Base-by-base conservation (phyloP, 176 grass and related monocot genomes). In the Triticum urartu region DNA sequence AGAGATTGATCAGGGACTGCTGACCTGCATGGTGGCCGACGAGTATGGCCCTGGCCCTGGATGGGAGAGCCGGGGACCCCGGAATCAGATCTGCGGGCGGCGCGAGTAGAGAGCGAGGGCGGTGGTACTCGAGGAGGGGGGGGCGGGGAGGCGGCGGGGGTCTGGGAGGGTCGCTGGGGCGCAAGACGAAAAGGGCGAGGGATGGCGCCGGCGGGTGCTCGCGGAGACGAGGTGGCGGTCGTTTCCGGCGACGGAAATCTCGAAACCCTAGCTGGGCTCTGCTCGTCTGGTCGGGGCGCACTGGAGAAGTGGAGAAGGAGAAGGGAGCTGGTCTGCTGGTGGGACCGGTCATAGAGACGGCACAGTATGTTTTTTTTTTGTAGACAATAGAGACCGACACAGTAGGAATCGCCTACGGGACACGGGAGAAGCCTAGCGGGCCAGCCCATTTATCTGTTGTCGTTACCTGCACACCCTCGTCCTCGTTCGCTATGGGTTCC, bases 21-120 rank as follows among this genome's bases (percentile, higher is more conserved):
- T 11, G 18, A 76, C 73, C 73, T 76, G 73, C 73, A 76, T 76
- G 43, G 28, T 76, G 73, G 68, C 45, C 45, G 45, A 32, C 43
- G 45, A 33, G 73, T 52, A 32, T 54, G 15, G 1, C 17, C 26
- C 15, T 17, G 26, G 6, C 25, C 73, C 9, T 62, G 60, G 60
- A 62, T 24, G 60, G n/a, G n/a, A 62, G 60, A 62, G 60, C 60
- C n/a, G 59, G 59, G 3, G 4, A 24, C 59, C 7, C 60, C n/a
- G 60, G 60, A 24, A 62, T 62, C 60, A 62, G 60, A 62, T 62
- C 54, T 59, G 20, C 54, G 18, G 6, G 54, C 18, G 54, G 18
- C 54, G 18, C 17, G 18, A 2, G 54, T 58, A 8, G 54, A 58
- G 54, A 58, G 0, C 54, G 15, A 8, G 2, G 8, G 54, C 54